A percentile compares a stretch with the other conserved stretches of the same genome.
Conservation (phyloP, 176 grass and related monocot species). For the Triticum monococcum region DNA sequence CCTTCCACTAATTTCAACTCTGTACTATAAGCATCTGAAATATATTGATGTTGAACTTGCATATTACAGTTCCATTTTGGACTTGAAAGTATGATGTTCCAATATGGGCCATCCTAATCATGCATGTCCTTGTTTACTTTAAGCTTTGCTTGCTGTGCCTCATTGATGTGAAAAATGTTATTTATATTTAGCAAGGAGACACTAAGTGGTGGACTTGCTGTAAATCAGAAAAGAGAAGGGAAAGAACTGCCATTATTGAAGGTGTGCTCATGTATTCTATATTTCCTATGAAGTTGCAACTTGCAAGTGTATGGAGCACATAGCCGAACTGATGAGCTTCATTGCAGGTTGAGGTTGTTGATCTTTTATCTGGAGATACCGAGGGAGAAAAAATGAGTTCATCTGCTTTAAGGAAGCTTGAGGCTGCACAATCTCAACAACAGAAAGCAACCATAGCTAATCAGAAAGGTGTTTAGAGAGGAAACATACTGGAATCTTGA, state of each 20-base stretch:
- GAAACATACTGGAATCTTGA: conserved; percentile 5
- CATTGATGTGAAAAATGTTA: background rate
- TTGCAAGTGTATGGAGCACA: background rate
- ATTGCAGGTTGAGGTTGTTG: conserved; percentile 66
- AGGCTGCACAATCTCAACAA: conserved; percentile 36
- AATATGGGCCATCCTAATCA: background rate
- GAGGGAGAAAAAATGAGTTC: conserved; percentile 61
- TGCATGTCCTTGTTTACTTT: conserved; percentile 16
- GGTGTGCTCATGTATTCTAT: conserved; percentile 29
- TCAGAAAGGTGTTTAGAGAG: conserved; percentile 17
- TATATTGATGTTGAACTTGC: background rate
- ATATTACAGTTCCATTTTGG: conserved; percentile 21
- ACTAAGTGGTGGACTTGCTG: conserved; percentile 45
- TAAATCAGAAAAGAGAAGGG: conserved; percentile 63
- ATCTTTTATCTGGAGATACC: conserved; percentile 51
- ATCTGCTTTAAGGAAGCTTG: conserved; percentile 55
- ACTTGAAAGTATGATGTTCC: background rate
- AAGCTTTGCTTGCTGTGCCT: background rate
- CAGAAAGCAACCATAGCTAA: conserved; percentile 8
- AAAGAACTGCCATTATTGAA: conserved; percentile 52
- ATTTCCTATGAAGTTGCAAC: background rate
- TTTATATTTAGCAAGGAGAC: conserved; percentile 65
- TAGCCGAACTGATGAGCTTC: background rate
- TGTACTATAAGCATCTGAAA: background rate
- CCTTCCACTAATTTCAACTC: background rate